Base-by-base conservation (phyloP, 1,284 basidiomycete genomes). In the Marasmius sp. region DNA sequence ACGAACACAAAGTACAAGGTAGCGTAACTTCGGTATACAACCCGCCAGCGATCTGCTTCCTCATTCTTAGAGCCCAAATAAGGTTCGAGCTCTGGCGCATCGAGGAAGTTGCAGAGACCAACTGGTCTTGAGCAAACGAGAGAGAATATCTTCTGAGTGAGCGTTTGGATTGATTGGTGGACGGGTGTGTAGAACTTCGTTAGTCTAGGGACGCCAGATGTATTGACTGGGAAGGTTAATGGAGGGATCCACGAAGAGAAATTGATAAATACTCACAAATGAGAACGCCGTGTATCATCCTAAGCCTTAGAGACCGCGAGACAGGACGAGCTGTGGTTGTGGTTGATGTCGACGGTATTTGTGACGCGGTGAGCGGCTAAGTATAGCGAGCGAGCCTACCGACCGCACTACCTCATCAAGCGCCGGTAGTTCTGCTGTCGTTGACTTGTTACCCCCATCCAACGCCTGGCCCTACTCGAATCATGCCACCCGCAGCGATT, bases 1-100 rank as follows among this genome's bases (percentile, higher is more conserved):
- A 98, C 92, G 73, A 98, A 97, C 14, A 97, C 95, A 72, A 99
- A 99, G 78, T 95, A 96, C 34, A 99, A 83, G 2, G 97, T 99
- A 1, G 97, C 97, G 74, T 98, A 98, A 75, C 89, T 89, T 61
- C 91, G 78, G 70, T 93, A 93, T 18, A 93, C 90, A 22, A 93
- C 89, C 60, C 87, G 80, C 80, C 90, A 87, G 69, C 85, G 81
- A 65, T 91, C 89, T 59, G 82, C 84, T 22, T 77, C 75, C 58
- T 79, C 82, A 37, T 81, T 81, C 64, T 84, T 83, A 34, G 83
- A 84, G 3, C 83, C 85, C 52, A 93, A 79, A 67, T 88, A 88
- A n/a, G 83, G 83, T 70, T 92, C 89, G 34, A 97, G 82, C 74
- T 95, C 94, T 11, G 94, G 94, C 1, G 93, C 94, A 72, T 96